phyloP scores from a whole-genome alignment of 2,329 filamentous ascomycete species.

The Fusarium palustre region DNA sequence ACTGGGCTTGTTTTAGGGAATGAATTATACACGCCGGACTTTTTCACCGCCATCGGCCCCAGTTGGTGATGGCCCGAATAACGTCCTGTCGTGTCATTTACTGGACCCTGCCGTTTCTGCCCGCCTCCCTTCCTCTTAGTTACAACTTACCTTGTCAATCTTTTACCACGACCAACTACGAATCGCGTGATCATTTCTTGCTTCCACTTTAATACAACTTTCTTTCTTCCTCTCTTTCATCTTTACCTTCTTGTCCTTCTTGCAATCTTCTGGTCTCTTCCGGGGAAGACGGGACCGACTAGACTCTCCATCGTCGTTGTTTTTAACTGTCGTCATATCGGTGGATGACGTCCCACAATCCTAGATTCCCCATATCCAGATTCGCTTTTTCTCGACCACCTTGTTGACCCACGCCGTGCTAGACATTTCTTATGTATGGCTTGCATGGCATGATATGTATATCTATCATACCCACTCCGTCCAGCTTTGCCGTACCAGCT shows the following conservation, averaged over 20 bases:
- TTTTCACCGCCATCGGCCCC: conserved; percentile 47
- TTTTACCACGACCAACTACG: neutral
- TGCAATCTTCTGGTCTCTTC: neutral
- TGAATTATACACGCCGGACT: conserved; percentile 42
- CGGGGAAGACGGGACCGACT: conserved; percentile 27
- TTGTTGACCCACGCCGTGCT: conserved; percentile 40
- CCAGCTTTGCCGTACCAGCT: conserved; percentile 24
- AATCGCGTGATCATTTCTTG: conserved; percentile 5
- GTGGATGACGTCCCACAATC: conserved; percentile 47
- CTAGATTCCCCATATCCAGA: conserved; percentile 43
- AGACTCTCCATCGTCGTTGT: conserved; percentile 31
- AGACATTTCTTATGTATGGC: conserved; percentile 19
- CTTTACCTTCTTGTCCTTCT: neutral
- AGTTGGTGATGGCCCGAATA: conserved; percentile 29
- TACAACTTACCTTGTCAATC: conserved; percentile 11
- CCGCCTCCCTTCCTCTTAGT: conserved; percentile 22
- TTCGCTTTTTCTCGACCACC: conserved; percentile 7
- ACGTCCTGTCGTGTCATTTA: conserved; percentile 42
- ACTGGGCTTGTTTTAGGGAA: conserved; percentile 9
- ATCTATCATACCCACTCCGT: conserved; percentile 42
- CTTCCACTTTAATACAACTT: neutral
- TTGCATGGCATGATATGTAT: conserved; percentile 45
- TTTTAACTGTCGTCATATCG: conserved; percentile 42
- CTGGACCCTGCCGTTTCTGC: conserved; percentile 35
- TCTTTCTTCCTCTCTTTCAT: neutral